Evolutionary conservation across 1,139 yeast genomes (phyloP).

Genomic region (Kodamaea derodonti): DNA sequence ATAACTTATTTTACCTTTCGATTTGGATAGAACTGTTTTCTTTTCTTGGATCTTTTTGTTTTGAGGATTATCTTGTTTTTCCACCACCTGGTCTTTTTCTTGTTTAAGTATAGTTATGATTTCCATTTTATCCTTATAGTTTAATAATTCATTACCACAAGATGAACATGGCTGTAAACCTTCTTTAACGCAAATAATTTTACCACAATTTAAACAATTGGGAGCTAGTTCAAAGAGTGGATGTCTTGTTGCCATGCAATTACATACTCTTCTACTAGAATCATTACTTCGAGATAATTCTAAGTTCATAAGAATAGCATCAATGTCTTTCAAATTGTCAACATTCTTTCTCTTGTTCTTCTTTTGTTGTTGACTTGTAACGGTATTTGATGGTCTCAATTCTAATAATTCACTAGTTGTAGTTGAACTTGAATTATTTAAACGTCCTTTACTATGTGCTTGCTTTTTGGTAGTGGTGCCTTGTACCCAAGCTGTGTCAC

Average conservation of each 20-base stretch:
- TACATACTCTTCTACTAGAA: slow-evolving; percentile 42
- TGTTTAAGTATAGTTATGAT: slow-evolving; percentile 49
- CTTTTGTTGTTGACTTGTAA: slow-evolving; percentile 22
- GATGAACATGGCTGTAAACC: slow-evolving; percentile 88
- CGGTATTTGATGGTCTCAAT: slow-evolving; percentile 19
- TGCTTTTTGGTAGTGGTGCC: slow-evolving; percentile 15
- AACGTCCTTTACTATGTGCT: slow-evolving; percentile 19
- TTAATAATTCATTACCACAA: slow-evolving; percentile 69
- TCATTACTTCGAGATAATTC: slow-evolving; percentile 23
- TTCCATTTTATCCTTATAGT: slow-evolving; percentile 54
- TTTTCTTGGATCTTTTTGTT: slow-evolving; percentile 18
- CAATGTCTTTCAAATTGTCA: slow-evolving; percentile 57
- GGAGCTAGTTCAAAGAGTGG: slow-evolving; percentile 89
- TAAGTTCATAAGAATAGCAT: slow-evolving; percentile 35
- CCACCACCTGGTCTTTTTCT: slow-evolving; percentile 42
- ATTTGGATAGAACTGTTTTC: slow-evolving; percentile 9
- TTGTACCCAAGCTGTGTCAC: slow-evolving; percentile 9
- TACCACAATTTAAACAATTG: slow-evolving; percentile 91
- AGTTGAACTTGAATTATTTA: slow-evolving; percentile 21
- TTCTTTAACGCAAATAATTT: slow-evolving; percentile 83
- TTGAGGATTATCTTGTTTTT: slow-evolving; percentile 13
- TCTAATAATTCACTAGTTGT: slow-evolving; percentile 40
- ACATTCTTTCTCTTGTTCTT: slow-evolving; percentile 36
- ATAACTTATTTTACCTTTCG: slow-evolving; percentile 6
- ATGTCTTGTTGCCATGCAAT: slow-evolving; percentile 82